Evolutionary conservation across 2,329 filamentous ascomycete species (phyloP).

Genomic region (Apiospora kogelbergensis): DNA sequence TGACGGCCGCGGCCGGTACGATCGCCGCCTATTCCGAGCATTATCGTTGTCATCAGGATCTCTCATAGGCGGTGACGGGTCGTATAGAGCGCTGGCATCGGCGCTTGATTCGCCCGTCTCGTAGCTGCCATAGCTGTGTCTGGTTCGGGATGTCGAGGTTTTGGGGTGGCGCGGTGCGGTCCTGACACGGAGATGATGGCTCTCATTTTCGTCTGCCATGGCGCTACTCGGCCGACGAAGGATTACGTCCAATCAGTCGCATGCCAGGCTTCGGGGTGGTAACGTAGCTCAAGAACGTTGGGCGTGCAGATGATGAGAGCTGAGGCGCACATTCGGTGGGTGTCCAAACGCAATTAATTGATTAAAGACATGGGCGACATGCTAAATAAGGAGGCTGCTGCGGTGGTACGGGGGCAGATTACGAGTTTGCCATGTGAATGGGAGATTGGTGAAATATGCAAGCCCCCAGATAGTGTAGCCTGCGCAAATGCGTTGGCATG

Average conservation of each 20-base stretch:
- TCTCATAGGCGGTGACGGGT: conserved; percentile 12
- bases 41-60: conserved; percentile 21
- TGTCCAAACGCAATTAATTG: conserved; percentile 1
- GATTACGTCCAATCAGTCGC: background rate
- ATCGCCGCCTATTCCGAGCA: conserved; percentile 25
- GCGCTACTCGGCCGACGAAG: conserved; percentile 8
- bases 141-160: conserved; percentile 30
- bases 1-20: conserved; percentile 44
- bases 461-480: background rate
- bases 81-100: conserved; percentile 29
- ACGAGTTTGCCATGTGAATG: background rate
- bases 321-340: background rate
- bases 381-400: background rate
- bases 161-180: conserved; percentile 22
- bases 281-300: conserved; percentile 5
- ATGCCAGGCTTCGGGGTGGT: conserved; percentile 8
- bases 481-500: conserved; percentile 6
- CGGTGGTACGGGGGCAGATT: background rate
- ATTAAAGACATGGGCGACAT: background rate
- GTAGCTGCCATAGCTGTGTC: conserved; percentile 36
- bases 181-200: conserved; percentile 9
- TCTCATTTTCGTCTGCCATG: conserved; percentile 14
- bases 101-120: conserved; percentile 47
- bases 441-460: background rate
- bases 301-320: background rate